These are phyloP conservation scores for Bipolaris sorokiniana DNA, from an alignment of 2,329 filamentous ascomycete genomes.

Conservation along the genomic window DNA sequence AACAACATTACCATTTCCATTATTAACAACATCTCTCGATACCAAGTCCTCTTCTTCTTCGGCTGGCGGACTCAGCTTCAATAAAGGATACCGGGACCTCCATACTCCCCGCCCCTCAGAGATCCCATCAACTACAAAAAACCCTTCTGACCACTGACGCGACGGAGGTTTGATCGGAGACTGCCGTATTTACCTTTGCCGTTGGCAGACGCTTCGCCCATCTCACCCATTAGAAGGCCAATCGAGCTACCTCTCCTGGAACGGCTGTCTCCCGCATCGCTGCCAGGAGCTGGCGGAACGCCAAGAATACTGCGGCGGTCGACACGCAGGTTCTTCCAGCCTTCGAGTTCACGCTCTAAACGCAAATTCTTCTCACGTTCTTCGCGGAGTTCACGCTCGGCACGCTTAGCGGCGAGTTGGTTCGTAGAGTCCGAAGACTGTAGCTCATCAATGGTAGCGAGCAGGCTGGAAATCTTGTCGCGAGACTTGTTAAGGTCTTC, in stretches of 20 bases:
- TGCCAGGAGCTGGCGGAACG: constrained; percentile 46
- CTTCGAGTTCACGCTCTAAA: constrained; percentile 87
- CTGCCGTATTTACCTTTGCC: constrained; percentile 46
- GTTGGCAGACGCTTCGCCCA: constrained; percentile 38
- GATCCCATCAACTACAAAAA: constrained; percentile 55
- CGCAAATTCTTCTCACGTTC: constrained; percentile 81
- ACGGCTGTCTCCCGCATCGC: constrained; percentile 51
- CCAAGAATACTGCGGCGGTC: constrained; percentile 58
- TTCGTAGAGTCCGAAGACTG: constrained; percentile 83
- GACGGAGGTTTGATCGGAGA: constrained; percentile 44
- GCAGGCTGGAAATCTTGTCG: constrained; percentile 88
- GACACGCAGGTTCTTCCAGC: constrained; percentile 73
- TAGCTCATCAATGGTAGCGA: constrained; percentile 90
- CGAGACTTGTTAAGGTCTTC: constrained; percentile 86
- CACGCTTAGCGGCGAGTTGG: constrained; percentile 81
- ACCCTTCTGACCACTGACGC: constrained; percentile 56
- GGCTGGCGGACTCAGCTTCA: constrained; percentile 37
- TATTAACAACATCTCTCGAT: constrained; percentile 19
- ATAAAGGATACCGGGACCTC: constrained; percentile 39
- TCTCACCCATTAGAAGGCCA: constrained; percentile 47
- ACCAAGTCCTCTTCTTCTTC: constrained; percentile 37
- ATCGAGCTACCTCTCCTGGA: constrained; percentile 54
- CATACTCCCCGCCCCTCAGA: constrained; percentile 36
- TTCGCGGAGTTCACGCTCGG: constrained; percentile 87
- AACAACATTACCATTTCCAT: constrained; percentile 15